Conservation (phyloP, 371 early-diverging fungal species). For the Mucor saturninus region DNA sequence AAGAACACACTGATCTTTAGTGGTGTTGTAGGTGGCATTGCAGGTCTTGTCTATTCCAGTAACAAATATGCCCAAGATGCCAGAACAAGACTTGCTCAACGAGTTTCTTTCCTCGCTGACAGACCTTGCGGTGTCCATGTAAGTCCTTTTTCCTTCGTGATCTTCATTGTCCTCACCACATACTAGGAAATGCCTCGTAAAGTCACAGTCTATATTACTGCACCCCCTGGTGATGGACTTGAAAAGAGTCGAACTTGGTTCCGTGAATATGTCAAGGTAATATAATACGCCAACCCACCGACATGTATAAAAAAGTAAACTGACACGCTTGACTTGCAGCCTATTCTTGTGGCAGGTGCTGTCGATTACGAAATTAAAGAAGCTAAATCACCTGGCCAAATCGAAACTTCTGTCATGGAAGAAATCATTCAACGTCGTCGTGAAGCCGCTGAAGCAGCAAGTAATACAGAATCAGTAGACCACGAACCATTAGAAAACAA, state of each 20-base stretch:
- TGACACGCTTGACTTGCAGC: conserved; percentile 39
- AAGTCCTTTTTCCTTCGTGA: conserved; percentile 16
- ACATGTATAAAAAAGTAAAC: not conserved
- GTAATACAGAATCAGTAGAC: not conserved
- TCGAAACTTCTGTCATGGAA: conserved; percentile 60
- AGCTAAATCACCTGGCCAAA: conserved; percentile 55
- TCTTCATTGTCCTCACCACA: not conserved
- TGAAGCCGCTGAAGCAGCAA: conserved; percentile 24
- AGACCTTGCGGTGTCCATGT: conserved; percentile 64
- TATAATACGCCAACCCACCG: conserved; percentile 3
- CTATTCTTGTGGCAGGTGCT: conserved; percentile 72
- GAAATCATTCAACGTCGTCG: conserved; percentile 58
- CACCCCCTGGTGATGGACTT: conserved; percentile 71
- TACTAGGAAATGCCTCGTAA: conserved; percentile 68
- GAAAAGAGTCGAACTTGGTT: conserved; percentile 73
- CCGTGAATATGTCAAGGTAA: conserved; percentile 69
- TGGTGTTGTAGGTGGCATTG: conserved; percentile 49
- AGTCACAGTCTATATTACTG: conserved; percentile 64
- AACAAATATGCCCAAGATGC: conserved; percentile 55
- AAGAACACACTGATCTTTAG: conserved; percentile 64
- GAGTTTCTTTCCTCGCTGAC: conserved; percentile 62
- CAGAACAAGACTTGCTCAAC: conserved; percentile 49
- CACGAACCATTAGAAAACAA: conserved; percentile 1
- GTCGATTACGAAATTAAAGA: conserved; percentile 73
- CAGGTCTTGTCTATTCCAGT: conserved; percentile 60